A percentile compares a stretch with the other conserved stretches of the same genome.
Evolutionary conservation across 805 yeast species (phyloP).

Genomic region (Sungouiozyma ichnusensis): DNA sequence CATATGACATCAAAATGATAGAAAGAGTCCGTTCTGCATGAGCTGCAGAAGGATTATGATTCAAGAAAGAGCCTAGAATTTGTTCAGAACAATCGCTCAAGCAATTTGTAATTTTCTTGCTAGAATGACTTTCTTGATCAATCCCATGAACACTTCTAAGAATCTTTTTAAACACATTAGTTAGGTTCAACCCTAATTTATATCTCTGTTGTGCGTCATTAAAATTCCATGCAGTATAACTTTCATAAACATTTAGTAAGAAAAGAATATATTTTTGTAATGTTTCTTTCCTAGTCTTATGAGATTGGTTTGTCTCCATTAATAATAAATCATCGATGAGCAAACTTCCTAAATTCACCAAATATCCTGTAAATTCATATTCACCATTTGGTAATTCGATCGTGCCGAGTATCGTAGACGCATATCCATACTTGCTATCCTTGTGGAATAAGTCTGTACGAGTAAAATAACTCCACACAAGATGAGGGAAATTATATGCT

Average conservation of each 20-base stretch:
- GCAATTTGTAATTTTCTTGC: conserved; percentile 36
- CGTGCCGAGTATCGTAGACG: conserved; percentile 52
- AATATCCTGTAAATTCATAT: conserved; percentile 50
- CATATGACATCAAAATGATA: conserved; percentile 11
- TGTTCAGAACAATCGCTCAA: conserved; percentile 26
- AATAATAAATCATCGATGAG: conserved; percentile 38
- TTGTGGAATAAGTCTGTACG: conserved; percentile 56
- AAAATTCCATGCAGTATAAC: conserved; percentile 63
- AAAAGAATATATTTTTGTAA: conserved; percentile 45
- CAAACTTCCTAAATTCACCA: conserved; percentile 44
- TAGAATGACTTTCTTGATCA: conserved; percentile 32
- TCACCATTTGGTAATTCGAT: conserved; percentile 62
- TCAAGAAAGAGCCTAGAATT: conserved; percentile 46
- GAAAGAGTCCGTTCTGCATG: conserved; percentile 29
- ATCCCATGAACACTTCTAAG: conserved; percentile 46
- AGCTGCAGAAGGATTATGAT: conserved; percentile 37
- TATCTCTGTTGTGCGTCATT: conserved; percentile 44
- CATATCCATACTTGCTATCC: conserved; percentile 55
- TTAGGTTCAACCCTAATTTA: conserved; percentile 46
- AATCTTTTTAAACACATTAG: conserved; percentile 45
- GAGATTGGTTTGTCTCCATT: conserved; percentile 24
- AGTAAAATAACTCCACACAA: conserved; percentile 72
- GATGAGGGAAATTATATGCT: conserved; percentile 41
- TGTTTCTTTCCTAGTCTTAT: conserved; percentile 42
- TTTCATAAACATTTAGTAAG: conserved; percentile 61